Base-by-base conservation (phyloP, 345 rosid genomes). In the Draba incana region DNA sequence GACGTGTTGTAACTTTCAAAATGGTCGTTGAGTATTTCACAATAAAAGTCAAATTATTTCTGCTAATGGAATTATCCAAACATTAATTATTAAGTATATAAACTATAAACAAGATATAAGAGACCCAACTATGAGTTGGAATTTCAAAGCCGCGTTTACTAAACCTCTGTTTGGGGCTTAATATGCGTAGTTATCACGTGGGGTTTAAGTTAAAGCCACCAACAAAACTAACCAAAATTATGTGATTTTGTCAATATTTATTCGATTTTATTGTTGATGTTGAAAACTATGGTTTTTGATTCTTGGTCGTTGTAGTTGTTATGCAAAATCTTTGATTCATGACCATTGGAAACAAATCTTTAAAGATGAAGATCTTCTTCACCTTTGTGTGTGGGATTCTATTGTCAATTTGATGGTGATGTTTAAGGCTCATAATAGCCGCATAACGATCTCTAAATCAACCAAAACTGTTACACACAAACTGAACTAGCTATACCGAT, bases 271-370 rank as follows among this genome's bases (percentile, higher is more conserved):
- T 24, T 42, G 71, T 73, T 65, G 55, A 35, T 47, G 14, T 28
- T 52, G 47, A 62, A 46, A 55, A 46, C 6, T 35, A 16, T 54
- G 41, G 41, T 51, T 30, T 42, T 28, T 14, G 48, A 57, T 57
- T 66, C 54, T 33, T 66, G 55, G 54, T 73, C 35, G 8, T 50
- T 50, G 71, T 72, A 41, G 46, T 33, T 67, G 27, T n/a, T 50
- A 51, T 25, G 11, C 39, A 66, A 66, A 42, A 66, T 66, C 35
- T 60, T 60, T 45, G 45, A 27, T 66, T 60, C 10, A 54, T 58
- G 56, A 61, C 68, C 68, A 74, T 38, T 52, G 67, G 78, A 74
- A 67, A 45, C 45, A 68, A 61, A 74, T 74, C 69, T 74, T 50
- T 60, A 46, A 13, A 46, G 67, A 58, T 43, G 49, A 60, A 67